Evolutionary conservation across 148 eudicot genomes (phyloP), one percentile per base, ranked within the genome.

Genomic region (Silene uniflora): DNA sequence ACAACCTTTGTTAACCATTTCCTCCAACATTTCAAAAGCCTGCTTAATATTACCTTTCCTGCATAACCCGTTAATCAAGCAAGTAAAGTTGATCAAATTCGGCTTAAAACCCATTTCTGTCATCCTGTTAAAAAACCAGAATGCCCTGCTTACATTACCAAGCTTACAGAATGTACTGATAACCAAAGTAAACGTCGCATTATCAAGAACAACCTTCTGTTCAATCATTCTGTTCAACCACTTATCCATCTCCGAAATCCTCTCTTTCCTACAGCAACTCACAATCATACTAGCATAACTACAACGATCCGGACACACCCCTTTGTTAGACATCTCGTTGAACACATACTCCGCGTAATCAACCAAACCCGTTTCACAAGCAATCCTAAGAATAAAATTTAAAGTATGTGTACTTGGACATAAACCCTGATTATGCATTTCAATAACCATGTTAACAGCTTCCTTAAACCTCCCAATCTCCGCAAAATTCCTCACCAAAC

Each of bases 1-100:
- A 90, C 91, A 90, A 7, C 93, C 96, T 80, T 85, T 88, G 44
- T 85, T 80, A 27, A 87, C 97, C 98, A 90, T 91, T 72, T 92
- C 98, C 81, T 94, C 98, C 76, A 94, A 87, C 86, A 90, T 67
- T 47, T 94, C 97, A 75, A 94, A 94, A 21, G 91, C 92, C 64
- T 92, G 96, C 88, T 90, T 94, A 60, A 94, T 79, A 47, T 83
- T 86, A 46, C 98, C 97, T 73, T 83, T 89, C 76, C 83, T 90
- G 77, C 96, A 86, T 76, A 90, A 78, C 67, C 91, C 98, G 77
- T 90, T 74, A 76, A 94, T 87, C 85, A 94, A 87, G 61, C 90
- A 85, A 7, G 97, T 90, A 59, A 84, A 94, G 83, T 92, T 91
- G 19, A 94, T 90, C 79, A 89, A 81, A 77, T 94, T 94, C 9